Base-by-base conservation (phyloP, 169 alveolate species). In the Toxoplasma gondii region DNA sequence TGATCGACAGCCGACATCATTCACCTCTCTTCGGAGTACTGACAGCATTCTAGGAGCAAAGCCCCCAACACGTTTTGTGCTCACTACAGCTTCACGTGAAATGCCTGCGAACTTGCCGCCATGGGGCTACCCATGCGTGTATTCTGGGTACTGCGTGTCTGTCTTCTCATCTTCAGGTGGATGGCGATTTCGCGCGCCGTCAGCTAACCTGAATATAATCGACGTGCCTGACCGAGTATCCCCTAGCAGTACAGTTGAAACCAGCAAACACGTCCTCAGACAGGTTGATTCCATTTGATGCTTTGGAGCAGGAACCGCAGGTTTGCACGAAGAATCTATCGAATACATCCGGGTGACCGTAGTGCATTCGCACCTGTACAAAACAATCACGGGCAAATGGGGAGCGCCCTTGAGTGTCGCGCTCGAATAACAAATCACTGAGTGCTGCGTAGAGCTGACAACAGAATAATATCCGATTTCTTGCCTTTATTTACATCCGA, bases 261-360 rank as follows among this genome's bases (percentile, higher is more conserved):
- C 95, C 95, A 44, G 95, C 95, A 45, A 93, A 93, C 69, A 93
- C 67, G 92, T 93, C 95, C 44, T 93, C 95, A 0, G 94, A 88
- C 36, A 93, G 83, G 91, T 93, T 74, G 31, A 93, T 80, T 34
- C 92, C 94, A 39, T 70, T 67, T 31, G 95, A 93, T 29, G 94
- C 94, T 39, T 93, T 93, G 29, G 94, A 88, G 78, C 95, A 93
- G 41, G 94, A 88, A 44, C 94, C 94, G 88, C 94, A 88, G 19
- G 94, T 93, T 44, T 82, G 93, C n/a, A 93, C 95, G 87, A 93
- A 88, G 88, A 44, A 88, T 43, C 95, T 91, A 70, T 88, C 94
- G 94, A 93, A 93, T n/a, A 93, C 36, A 78, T 93, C 95, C 64
- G 95, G 95, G 82, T 93, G 95, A n/a, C 95, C 95, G 87, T 93